Evolutionary conservation across 2,329 filamentous ascomycete species (phyloP), one percentile per base, ranked within the genome.

Genomic region (Biscogniauxia mediterranea): DNA sequence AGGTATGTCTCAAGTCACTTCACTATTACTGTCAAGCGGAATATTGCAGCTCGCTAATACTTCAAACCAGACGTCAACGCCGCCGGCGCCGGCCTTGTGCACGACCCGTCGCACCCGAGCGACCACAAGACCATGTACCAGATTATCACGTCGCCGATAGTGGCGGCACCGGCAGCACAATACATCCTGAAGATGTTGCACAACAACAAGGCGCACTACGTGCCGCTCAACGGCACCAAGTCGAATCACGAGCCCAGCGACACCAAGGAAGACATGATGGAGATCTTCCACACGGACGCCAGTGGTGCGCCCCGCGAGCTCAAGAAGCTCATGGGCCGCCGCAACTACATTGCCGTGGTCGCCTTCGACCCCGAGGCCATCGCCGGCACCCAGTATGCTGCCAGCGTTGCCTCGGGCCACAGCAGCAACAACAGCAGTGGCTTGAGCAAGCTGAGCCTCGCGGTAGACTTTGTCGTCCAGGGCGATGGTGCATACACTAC

Each of bases 81-180:
- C 70, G 93, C 91, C 67, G 95, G 95, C 66, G 95, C 95, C 21
- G 95, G 95, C 61, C 85, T 99, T 11, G 88, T 99, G 1, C 95
- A 99, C 76, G 95, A 99, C 77, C 95, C 95, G 0, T 85, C 90
- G 20, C 92, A 95, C 74, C 94, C 94, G 0, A 88, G 87, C 49
- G 93, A 98, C 76, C 93, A 98, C 83, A 99, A 98, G 79, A 97
- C 95, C 26, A 99, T 99, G 94, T 99, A 98, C 79, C 95, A 99
- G 76, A 85, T 99, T 74, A 97, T 98, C 74, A 89, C 93, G 1
- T 93, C 93, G 2, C 89, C 93, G 6, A 92, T 99, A 63, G 94
- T 98, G 58, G 96, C 96, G 54, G 90, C 91, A 0, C 94, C 95
- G 0, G 90, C 92, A 1, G 85, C 89, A 54, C 86, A 85, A 67